Conservation (phyloP, 176 grass and related monocot species). For the Oryza glaberrima region DNA sequence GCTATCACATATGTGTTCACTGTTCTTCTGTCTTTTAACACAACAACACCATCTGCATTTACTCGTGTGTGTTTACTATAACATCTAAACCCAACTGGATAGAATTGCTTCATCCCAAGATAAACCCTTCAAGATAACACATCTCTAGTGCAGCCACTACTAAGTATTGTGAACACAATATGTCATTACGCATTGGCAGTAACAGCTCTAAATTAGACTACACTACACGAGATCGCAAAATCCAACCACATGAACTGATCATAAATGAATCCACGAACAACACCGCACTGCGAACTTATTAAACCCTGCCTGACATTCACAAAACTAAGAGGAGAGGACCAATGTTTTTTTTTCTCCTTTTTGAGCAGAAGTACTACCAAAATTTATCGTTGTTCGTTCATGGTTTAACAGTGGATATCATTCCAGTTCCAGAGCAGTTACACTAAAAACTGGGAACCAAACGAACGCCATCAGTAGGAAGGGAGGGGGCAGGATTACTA, state of each 20-base stretch:
- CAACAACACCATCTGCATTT: neutral
- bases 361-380: too few relatives aligned
- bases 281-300: neutral
- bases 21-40: neutral
- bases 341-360: too few relatives aligned
- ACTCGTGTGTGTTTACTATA: neutral
- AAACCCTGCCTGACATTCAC: neutral
- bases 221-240: neutral
- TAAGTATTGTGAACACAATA: neutral
- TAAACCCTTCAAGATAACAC: neutral
- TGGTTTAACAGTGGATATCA: neutral
- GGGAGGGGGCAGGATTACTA: neutral
- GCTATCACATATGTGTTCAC: neutral
- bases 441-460: neutral
- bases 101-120: too few relatives aligned
- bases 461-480: neutral
- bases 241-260: too few relatives aligned
- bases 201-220: too few relatives aligned
- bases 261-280: too few relatives aligned
- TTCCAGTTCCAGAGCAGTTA: neutral
- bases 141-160: neutral
- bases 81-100: neutral
- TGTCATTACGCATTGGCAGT: too few relatives aligned
- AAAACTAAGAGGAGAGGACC: neutral
- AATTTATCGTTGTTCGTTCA: neutral